Base-by-base conservation (phyloP, 257 asterid species). In the Euphrasia confusa region DNA sequence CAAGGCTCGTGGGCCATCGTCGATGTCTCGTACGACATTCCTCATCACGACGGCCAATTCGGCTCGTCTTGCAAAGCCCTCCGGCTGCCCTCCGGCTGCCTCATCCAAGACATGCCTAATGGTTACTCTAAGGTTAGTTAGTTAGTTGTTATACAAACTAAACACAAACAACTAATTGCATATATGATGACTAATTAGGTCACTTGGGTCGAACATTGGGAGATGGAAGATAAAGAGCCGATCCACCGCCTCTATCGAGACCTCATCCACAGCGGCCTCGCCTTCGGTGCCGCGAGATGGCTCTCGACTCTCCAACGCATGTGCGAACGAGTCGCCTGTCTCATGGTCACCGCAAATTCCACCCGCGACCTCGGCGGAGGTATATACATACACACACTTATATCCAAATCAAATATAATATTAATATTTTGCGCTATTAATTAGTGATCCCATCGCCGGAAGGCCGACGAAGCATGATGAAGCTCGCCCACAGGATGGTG, bases 251-350 rank as follows among this genome's bases (percentile, higher is more conserved):
- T 87, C 6, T 93, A 79, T 35, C 75, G 87, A 74, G 97, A 93
- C 70, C 76, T 93, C 21, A 73, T 93, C 61, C 80, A 79, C 8
- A 81, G 82, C 55, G 97, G 99, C 35, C 64, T 80, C 66, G 94
- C 94, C 50, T 93, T 82, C 69, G 97, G 99, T 18, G 99, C 99
- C 1, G 96, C 83, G 58, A 76, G 96, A 64, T 93, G 99, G 99
- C 77, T 93, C n/a, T 76, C 94, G 0, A 82, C 79, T 49, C 83
- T 93, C 32, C 95, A 89, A 65, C 71, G 99, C 33, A 74, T 76
- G 71, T 89, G 96, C 62, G 97, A 93, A 69, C 77, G 97, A 69
- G 77, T 76, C 60, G 96, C 95, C 33, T 89, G 95, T 61, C 64
- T 82, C 11, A 80, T 87, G 96, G 97, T 77, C 45, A 68, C 84